Evolutionary conservation across 2,329 filamentous ascomycete genomes (phyloP).

Genomic region (Aspergillus versicolor): DNA sequence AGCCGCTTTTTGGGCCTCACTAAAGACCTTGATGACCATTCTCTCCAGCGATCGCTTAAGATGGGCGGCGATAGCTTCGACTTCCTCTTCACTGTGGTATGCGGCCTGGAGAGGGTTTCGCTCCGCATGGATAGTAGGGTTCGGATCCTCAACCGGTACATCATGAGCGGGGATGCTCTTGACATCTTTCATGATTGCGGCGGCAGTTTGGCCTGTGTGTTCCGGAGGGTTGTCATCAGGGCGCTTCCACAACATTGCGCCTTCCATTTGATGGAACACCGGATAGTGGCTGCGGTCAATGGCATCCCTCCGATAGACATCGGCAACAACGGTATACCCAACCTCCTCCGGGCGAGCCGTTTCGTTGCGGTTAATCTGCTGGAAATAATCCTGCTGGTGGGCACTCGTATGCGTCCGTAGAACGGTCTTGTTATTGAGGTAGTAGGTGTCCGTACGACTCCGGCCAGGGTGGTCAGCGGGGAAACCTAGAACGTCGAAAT

Average conservation of each 20-base stretch:
- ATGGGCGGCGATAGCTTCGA: slow-evolving; percentile 78
- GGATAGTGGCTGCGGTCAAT: slow-evolving; percentile 95
- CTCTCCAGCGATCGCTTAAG: slow-evolving; percentile 86
- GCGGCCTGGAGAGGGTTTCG: slow-evolving; percentile 77
- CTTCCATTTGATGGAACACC: slow-evolving; percentile 98
- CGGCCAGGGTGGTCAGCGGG: slow-evolving; percentile 83
- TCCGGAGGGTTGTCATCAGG: slow-evolving; percentile 33
- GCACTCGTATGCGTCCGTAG: slow-evolving; percentile 92
- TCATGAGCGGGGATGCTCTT: slow-evolving; percentile 69
- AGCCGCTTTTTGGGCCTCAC: slow-evolving; percentile 68
- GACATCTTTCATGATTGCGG: slow-evolving; percentile 68
- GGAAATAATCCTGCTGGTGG: slow-evolving; percentile 84
- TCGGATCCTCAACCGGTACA: slow-evolving; percentile 78
- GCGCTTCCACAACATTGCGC: slow-evolving; percentile 84
- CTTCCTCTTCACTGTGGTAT: slow-evolving; percentile 72
- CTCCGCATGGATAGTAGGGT: slow-evolving; percentile 72
- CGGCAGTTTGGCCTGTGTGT: slow-evolving; percentile 48
- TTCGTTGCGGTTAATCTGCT: slow-evolving; percentile 54
- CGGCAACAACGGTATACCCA: slow-evolving; percentile 87
- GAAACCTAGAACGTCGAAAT: slow-evolving; percentile 97
- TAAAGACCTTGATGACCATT: slow-evolving; percentile 87
- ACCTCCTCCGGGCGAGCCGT: slow-evolving; percentile 42
- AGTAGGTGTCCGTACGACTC: slow-evolving; percentile 89
- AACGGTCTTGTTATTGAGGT: slow-evolving; percentile 80
- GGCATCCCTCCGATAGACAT: slow-evolving; percentile 93